phyloP scores from a whole-genome alignment of 495 filamentous ascomycete species.

The Penicillium verhagenii region DNA sequence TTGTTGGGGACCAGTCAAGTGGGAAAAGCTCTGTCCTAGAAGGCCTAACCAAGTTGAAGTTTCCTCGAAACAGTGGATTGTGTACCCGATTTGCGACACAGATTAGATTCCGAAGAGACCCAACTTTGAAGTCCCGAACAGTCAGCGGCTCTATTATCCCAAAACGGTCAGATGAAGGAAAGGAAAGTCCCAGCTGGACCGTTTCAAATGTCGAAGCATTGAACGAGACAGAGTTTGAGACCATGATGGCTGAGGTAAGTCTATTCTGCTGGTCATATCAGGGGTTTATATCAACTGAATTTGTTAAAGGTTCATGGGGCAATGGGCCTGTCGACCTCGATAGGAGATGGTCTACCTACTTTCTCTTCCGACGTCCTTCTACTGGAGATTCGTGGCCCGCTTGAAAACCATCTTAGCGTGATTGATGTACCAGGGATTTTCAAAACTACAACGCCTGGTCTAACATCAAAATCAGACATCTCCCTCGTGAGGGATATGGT shows the following conservation, averaged over 20 bases:
- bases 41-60: background rate
- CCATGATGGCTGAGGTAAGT: no score
- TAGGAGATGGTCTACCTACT: conserved; percentile 18
- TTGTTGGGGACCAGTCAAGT: conserved; percentile 44
- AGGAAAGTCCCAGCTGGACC: no score
- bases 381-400: conserved; percentile 57
- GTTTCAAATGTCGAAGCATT: no score
- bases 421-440: conserved; percentile 67
- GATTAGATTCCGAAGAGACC: conserved; percentile 46
- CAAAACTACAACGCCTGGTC: conserved; percentile 45
- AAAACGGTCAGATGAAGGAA: no score
- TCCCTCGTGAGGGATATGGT: conserved; percentile 54
- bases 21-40: conserved; percentile 49
- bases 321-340: conserved; percentile 29
- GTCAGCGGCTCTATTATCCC: no score
- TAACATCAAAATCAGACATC: conserved; percentile 51
- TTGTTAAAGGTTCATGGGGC: no score
- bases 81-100: conserved; percentile 50
- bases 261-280: no score
- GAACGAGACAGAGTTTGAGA: no score
- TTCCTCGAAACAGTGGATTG: conserved; percentile 38
- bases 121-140: background rate
- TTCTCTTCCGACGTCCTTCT: conserved; percentile 60
- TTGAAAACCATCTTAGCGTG: conserved; percentile 57
- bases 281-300: no score